Evolutionary conservation across 2,329 filamentous ascomycete species (phyloP).

Genomic region (Ceratocystis smalleyi): DNA sequence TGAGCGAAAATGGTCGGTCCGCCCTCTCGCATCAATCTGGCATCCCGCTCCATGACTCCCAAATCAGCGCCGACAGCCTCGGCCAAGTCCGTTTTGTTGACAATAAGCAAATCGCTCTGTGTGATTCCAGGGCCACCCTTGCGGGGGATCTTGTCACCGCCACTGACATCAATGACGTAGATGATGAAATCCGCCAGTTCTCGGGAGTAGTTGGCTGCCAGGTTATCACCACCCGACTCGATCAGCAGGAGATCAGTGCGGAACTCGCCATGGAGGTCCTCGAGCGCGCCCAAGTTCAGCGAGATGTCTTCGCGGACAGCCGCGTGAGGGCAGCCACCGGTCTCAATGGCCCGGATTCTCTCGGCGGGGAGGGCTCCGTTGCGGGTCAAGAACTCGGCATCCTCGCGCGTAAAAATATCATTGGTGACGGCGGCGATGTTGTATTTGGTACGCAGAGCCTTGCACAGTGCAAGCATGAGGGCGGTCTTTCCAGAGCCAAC

Average conservation of each 20-base stretch:
- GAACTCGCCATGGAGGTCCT: conserved; percentile 72
- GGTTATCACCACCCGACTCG: conserved; percentile 88
- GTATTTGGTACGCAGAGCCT: conserved; percentile 62
- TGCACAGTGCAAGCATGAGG: conserved; percentile 86
- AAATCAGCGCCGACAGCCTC: conserved; percentile 82
- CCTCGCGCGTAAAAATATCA: conserved; percentile 96
- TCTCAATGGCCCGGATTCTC: conserved; percentile 92
- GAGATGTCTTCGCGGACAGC: conserved; percentile 95
- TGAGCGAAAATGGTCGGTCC: conserved; percentile 92
- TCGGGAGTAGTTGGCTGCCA: conserved; percentile 89
- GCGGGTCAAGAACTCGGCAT: conserved; percentile 89
- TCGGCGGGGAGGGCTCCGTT: conserved; percentile 66
- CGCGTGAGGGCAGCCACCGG: conserved; percentile 90
- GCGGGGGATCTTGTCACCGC: conserved; percentile 88
- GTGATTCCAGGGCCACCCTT: conserved; percentile 97
- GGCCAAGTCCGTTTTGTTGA: conserved; percentile 95
- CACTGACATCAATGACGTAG: conserved; percentile 94
- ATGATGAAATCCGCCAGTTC: conserved; percentile 96
- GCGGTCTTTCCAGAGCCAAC: conserved; percentile 96
- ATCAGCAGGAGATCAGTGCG: conserved; percentile 73
- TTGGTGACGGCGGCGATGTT: conserved; percentile 93
- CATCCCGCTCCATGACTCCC: conserved; percentile 85
- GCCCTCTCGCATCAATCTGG: conserved; percentile 85
- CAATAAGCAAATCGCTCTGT: conserved; percentile 79
- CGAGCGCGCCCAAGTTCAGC: conserved; percentile 80